Percentiles rank a stretch among this genome's conserved stretches.
phyloP scores from a whole-genome alignment of 768 basidiomycete genomes.

The Tricholomella constricta region DNA sequence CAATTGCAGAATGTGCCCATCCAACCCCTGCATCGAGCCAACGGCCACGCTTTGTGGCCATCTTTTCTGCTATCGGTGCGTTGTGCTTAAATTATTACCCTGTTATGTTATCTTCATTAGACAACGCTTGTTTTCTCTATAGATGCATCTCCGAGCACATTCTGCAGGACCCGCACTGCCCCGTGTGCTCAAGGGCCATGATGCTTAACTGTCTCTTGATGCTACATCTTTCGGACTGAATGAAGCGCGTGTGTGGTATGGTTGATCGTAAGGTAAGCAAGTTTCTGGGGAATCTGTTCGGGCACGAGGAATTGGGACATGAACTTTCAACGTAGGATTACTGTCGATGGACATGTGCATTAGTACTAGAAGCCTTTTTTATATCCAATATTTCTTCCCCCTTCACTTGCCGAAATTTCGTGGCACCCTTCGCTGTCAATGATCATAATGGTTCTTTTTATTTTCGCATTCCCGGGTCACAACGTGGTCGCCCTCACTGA shows the following conservation, averaged over 20 bases:
- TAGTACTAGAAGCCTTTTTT: no score
- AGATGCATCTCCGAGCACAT: constrained; percentile 7
- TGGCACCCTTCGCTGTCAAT: no score
- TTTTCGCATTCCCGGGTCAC: no score
- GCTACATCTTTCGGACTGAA: not conserved
- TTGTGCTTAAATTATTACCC: not conserved
- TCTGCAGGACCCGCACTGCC: constrained; percentile 1
- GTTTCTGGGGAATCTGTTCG: no score
- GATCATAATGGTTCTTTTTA: no score
- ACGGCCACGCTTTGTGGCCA: constrained; percentile 67
- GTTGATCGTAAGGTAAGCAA: no score
- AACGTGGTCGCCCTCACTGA: no score
- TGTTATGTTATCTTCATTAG: not conserved
- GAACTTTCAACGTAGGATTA: no score
- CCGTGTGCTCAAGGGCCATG: not conserved
- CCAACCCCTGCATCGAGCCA: constrained; percentile 50
- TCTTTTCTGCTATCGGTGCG: constrained; percentile 59
- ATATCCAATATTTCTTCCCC: no score
- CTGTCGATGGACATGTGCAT: no score
- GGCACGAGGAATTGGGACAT: no score
- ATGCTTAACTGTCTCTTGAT: constrained; percentile 4
- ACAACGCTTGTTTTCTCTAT: not conserved
- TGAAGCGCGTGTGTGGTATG: not conserved
- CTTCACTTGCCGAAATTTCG: no score
- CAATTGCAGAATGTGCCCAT: constrained; percentile 53